Percentiles rank a stretch among this genome's conserved stretches.
phyloP scores from a whole-genome alignment of 176 grass and related monocot genomes.

The Hsuehochloa calcarea region DNA sequence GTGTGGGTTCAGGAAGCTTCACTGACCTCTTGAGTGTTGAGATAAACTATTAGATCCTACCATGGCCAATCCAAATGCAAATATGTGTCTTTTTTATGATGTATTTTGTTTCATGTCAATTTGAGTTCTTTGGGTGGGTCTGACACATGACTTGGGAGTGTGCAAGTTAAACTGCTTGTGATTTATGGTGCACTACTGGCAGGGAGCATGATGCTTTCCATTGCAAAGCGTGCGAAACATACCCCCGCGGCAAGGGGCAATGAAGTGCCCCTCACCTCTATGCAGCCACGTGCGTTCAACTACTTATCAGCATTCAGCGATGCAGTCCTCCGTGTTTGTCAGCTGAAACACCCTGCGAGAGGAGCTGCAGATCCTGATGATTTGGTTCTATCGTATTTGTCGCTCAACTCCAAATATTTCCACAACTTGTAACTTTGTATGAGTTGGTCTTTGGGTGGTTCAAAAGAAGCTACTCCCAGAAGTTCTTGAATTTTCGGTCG shows the following conservation, averaged over 20 bases:
- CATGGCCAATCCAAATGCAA: not conserved
- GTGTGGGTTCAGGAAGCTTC: not conserved
- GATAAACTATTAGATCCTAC: not conserved
- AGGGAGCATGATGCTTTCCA: not conserved
- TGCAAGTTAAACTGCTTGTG: not conserved
- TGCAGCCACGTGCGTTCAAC: not conserved
- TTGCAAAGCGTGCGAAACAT: not conserved
- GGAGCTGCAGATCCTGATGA: not conserved
- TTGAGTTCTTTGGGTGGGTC: not conserved
- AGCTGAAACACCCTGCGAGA: not conserved
- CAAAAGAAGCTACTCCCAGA: not conserved
- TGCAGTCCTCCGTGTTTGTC: not conserved
- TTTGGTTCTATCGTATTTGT: not conserved
- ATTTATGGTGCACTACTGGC: not conserved
- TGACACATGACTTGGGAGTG: not conserved
- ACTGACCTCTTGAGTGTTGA: not conserved
- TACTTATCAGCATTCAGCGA: not conserved
- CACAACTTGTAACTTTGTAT: not conserved
- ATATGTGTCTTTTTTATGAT: not conserved
- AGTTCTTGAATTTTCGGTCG: not conserved
- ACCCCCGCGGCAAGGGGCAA: not conserved
- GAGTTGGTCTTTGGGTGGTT: not conserved
- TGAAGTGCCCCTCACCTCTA: not conserved
- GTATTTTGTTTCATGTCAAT: not conserved
- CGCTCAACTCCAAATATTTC: not conserved